Evolutionary conservation across 2,329 filamentous ascomycete species (phyloP).

Genomic region (Diaporthe ilicicola): DNA sequence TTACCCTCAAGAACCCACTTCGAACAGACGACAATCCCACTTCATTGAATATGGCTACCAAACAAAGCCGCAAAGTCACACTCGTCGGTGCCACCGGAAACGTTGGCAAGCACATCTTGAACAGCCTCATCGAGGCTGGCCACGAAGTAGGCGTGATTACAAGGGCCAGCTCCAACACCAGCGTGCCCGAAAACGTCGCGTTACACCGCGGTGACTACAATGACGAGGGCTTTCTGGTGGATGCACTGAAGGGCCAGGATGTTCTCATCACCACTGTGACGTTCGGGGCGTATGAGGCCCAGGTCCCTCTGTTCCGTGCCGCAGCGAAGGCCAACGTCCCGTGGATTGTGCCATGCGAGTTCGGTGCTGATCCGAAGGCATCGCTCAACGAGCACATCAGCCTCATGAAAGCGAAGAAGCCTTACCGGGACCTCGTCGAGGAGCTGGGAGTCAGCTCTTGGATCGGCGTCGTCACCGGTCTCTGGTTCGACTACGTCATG

Average conservation of each 20-base stretch:
- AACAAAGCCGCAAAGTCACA: background rate
- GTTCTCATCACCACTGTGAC: background rate
- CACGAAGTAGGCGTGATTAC: background rate
- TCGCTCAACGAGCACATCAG: slow-evolving; percentile 34
- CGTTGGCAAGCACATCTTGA: background rate
- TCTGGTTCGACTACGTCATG: slow-evolving; percentile 46
- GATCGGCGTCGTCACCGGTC: slow-evolving; percentile 45
- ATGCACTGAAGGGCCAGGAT: background rate
- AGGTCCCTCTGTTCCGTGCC: slow-evolving; percentile 40
- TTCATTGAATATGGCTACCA: background rate
- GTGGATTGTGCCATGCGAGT: slow-evolving; percentile 45
- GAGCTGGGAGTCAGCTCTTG: slow-evolving; percentile 42
- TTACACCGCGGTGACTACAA: slow-evolving; percentile 1
- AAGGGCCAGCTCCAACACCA: background rate
- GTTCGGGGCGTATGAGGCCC: background rate
- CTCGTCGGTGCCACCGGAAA: slow-evolving; percentile 1
- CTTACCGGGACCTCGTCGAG: slow-evolving; percentile 40
- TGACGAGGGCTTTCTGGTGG: background rate
- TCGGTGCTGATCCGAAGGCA: slow-evolving; percentile 41
- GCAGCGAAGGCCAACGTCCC: slow-evolving; percentile 43
- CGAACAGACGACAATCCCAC: fast-evolving
- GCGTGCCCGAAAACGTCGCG: background rate
- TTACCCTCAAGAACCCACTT: too few species aligned
- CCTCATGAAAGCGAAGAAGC: slow-evolving; percentile 39
- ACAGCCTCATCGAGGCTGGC: background rate